Percentiles rank a stretch among this genome's conserved stretches.
phyloP scores from a whole-genome alignment of 2,329 filamentous ascomycete genomes.

The Cladophialophora yegresii region DNA sequence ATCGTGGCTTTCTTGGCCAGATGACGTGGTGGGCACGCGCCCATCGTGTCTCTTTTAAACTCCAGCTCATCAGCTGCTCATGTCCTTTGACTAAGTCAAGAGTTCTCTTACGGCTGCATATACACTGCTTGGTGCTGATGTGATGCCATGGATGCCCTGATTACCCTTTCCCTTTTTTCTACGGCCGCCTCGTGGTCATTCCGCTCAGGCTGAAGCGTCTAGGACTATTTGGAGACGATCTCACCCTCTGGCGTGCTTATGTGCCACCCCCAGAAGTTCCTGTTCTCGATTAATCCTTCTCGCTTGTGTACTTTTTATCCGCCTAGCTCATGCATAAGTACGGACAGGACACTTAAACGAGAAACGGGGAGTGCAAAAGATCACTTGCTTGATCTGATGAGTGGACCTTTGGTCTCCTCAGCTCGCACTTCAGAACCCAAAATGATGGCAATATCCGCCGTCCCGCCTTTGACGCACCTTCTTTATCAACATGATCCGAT shows the following conservation, averaged over 20 bases:
- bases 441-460: slow-evolving; percentile 29
- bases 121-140: slow-evolving; percentile 13
- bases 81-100: neutral
- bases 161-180: neutral
- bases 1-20: slow-evolving; percentile 20
- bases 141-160: slow-evolving; percentile 10
- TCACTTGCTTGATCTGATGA: slow-evolving; percentile 14
- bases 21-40: slow-evolving; percentile 23
- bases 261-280: slow-evolving; percentile 6
- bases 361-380: slow-evolving; percentile 8
- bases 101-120: slow-evolving; percentile 9
- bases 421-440: slow-evolving; percentile 3
- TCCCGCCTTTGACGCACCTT: slow-evolving; percentile 21
- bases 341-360: slow-evolving; percentile 1
- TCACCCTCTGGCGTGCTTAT: slow-evolving; percentile 19
- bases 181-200: neutral
- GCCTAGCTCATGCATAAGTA: slow-evolving; percentile 11
- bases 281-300: slow-evolving; percentile 1
- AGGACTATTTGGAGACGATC: neutral
- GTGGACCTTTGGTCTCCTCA: slow-evolving; percentile 7
- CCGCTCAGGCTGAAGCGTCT: slow-evolving; percentile 1
- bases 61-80: slow-evolving; percentile 22
- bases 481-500: slow-evolving; percentile 18
- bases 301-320: slow-evolving; percentile 3
- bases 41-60: neutral